Base-by-base conservation (phyloP, 2,329 filamentous ascomycete species). In the Stromatinia cepivora region DNA sequence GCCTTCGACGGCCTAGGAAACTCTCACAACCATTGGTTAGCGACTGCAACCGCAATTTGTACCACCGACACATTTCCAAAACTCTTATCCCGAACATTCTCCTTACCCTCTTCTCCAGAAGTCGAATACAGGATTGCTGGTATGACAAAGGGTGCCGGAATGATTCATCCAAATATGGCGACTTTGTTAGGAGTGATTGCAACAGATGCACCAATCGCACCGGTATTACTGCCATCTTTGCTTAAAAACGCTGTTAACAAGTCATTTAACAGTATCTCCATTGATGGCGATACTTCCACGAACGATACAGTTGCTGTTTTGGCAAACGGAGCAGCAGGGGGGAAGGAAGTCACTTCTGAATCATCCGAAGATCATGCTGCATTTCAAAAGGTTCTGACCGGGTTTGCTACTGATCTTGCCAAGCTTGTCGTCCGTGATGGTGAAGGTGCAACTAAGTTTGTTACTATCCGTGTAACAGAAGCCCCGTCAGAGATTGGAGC, bases 81-180 rank as follows among this genome's bases (percentile, higher is more conserved):
- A 82, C 89, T 98, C 73, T 84, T 93, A 76, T 97, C 93, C 34
- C 88, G 86, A 74, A 88, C 88, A 25, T 97, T 97, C 81, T 89
- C 93, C 31, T 88, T 86, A 73, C 88, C 88, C n/a, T 97, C 97
- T 81, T 88, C 91, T 3, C 88, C 91, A 0, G 84, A 84, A 34
- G 83, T 87, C 62, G 88, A 90, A 79, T 98, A 97, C 82, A 85
- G 87, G 75, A 90, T 98, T 63, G 93, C 92, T 22, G 94, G 94
- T 75, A 95, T 96, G 88, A 97, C 94, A 78, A 98, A 98, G 83
- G 94, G 94, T 70, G 94, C 94, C 1, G 94, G 94, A 78, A 98
- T 98, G 94, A 97, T 98, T 80, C 93, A 97, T 78, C 94, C 94
- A 62, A 97, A 98, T 84, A 97, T 98, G 93, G 94, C 93, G 39